These are phyloP conservation scores for Apiospora kogelbergensis DNA, from an alignment of 2,329 filamentous ascomycete species.

Conservation along the genomic window DNA sequence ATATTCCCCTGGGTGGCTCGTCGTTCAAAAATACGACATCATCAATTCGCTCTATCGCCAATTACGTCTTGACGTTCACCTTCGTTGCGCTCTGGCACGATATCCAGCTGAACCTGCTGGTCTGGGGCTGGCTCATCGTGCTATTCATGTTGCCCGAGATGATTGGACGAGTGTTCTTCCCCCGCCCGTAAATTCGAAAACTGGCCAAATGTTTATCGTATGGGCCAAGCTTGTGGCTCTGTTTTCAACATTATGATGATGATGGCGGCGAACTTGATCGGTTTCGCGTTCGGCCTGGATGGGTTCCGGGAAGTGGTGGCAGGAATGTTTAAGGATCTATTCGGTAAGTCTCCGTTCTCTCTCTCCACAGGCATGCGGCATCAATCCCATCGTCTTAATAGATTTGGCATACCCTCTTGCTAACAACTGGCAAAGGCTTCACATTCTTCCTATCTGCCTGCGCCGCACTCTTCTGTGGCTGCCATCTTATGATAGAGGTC, in stretches of 20 bases:
- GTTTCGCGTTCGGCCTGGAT: constrained; percentile 90
- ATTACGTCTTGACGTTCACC: constrained; percentile 85
- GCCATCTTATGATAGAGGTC: constrained; percentile 79
- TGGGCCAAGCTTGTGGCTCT: constrained; percentile 71
- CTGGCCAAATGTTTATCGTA: constrained; percentile 70
- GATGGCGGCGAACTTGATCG: constrained; percentile 92
- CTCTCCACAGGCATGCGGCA: not conserved
- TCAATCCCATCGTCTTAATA: not conserved
- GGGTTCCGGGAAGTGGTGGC: constrained; percentile 75
- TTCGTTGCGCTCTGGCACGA: constrained; percentile 99
- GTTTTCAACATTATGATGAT: constrained; percentile 90
- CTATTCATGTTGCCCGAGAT: constrained; percentile 92
- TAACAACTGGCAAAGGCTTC: constrained; percentile 48
- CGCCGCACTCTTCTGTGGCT: constrained; percentile 10
- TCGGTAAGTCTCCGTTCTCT: constrained; percentile 47
- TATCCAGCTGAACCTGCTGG: constrained; percentile 82
- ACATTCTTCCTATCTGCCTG: constrained; percentile 73
- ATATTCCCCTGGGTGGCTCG: constrained; percentile 82
- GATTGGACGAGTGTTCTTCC: constrained; percentile 70
- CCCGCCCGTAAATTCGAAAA: constrained; percentile 70
- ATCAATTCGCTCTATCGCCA: constrained; percentile 62
- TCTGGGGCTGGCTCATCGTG: constrained; percentile 97
- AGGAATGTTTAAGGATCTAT: constrained; percentile 74
- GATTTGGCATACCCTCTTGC: constrained; percentile 3
- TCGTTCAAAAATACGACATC: constrained; percentile 46